phyloP scores from a whole-genome alignment of 805 yeast species.

The Wickerhamiella shivajii region DNA sequence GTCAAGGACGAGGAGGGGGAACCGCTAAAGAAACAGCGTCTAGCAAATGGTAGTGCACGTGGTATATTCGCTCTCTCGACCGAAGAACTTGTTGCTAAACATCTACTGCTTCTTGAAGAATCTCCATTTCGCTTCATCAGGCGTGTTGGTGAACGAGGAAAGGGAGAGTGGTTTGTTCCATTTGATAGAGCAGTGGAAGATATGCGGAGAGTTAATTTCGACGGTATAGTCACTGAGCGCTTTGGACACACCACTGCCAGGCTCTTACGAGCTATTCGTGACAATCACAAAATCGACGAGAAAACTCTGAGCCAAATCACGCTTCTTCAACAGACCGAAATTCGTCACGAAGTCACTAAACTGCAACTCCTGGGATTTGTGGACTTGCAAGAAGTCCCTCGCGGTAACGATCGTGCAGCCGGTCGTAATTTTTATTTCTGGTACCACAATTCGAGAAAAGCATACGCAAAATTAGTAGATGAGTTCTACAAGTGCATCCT shows the following conservation, averaged over 20 bases:
- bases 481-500: conserved; percentile 38
- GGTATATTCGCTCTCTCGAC: background rate
- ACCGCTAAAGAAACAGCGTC: conserved; percentile 5
- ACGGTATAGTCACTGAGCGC: conserved; percentile 22
- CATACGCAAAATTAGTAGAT: conserved; percentile 34
- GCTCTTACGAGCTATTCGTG: conserved; percentile 61
- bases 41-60: conserved; percentile 4
- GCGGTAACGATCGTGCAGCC: conserved; percentile 83
- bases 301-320: conserved; percentile 64
- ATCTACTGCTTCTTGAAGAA: conserved; percentile 47
- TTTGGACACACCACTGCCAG: conserved; percentile 44
- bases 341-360: conserved; percentile 54
- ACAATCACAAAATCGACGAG: conserved; percentile 64
- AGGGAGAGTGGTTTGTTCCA: conserved; percentile 31
- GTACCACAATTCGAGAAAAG: conserved; percentile 45
- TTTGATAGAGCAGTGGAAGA: conserved; percentile 21
- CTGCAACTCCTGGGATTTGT: conserved; percentile 56
- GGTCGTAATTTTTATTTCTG: conserved; percentile 74
- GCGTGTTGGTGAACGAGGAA: conserved; percentile 39
- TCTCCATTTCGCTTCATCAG: conserved; percentile 40
- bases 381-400: conserved; percentile 87
- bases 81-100: conserved; percentile 36
- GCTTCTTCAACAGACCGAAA: conserved; percentile 60
- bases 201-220: conserved; percentile 23
- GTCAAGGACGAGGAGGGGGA: background rate